Base-by-base conservation (phyloP, 805 yeast genomes). In the Suhomyces vadensis region DNA sequence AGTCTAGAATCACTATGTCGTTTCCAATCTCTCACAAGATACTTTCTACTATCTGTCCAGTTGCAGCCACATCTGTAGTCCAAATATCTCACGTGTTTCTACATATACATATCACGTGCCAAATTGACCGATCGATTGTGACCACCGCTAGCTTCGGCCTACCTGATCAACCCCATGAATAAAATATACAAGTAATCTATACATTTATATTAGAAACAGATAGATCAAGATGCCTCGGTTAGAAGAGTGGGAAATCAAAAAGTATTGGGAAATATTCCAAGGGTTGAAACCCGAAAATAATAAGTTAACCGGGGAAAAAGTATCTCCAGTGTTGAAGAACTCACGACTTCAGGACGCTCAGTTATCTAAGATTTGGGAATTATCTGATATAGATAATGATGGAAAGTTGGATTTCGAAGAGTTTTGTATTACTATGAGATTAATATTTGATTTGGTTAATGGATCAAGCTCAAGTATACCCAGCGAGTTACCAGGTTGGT, bases 221-320 rank as follows among this genome's bases (percentile, higher is more conserved):
- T 5, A 13, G 7, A 16, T 23, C 23, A 19, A 4, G n/a, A 70
- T 71, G 75, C 90, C 92, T 20, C 82, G 86, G 50, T 69, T 90
- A 48, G 96, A 89, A 64, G 94, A 90, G 55, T 90, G 96, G 86
- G 99, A 94, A 67, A 90, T 91, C 56, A 86, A 90, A 59, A 92
- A 92, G 69, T 94, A 90, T 74, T 94, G 99, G 99, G 96, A 94
- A 66, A 91, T 94, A 37, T 94, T 94, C 73, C 82, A 85, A 51
- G 96, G 97, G 10, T 78, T 94, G 56, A 79, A 81, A 51, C 99
- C 99, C 0, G 81, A 69, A 26, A 78, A 81, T 43, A 90, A 88
- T 60, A 83, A 85, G 60, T 76, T 94, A 25, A 76, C 85, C 17
- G 97, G 96, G 39, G 94, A 86, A 46, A 83, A 85, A 61, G 95